A percentile compares a stretch with the other conserved stretches of the same genome.
These are phyloP conservation scores for Daldinia caldariorum DNA, from an alignment of 495 filamentous ascomycete genomes.

Conservation along the genomic window DNA sequence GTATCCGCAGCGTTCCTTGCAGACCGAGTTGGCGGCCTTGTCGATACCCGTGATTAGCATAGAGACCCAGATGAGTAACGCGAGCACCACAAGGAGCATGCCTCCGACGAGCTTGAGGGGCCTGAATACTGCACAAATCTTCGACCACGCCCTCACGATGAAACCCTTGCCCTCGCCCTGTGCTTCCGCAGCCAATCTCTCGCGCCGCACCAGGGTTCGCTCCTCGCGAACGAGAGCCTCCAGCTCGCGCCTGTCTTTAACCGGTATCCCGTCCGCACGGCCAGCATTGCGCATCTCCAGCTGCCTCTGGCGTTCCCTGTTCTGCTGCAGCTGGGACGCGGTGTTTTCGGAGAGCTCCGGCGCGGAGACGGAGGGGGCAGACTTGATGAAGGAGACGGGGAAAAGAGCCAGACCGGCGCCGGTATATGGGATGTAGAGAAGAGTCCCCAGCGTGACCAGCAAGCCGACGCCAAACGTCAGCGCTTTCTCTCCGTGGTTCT, in stretches of 20 bases:
- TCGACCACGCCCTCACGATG: conserved; percentile 77
- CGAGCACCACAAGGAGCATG: conserved; percentile 74
- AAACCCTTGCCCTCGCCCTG: conserved; percentile 75
- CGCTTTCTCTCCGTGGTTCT: conserved; percentile 92
- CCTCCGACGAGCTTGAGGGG: conserved; percentile 90
- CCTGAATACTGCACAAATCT: conserved; percentile 76
- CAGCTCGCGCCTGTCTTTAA: conserved; percentile 87
- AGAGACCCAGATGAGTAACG: conserved; percentile 80
- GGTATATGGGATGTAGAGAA: conserved; percentile 88
- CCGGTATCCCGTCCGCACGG: conserved; percentile 74
- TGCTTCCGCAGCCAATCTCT: conserved; percentile 84
- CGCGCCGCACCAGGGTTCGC: conserved; percentile 86
- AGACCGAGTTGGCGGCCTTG: conserved; percentile 93
- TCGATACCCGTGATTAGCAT: conserved; percentile 97
- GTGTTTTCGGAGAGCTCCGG: conserved; percentile 79
- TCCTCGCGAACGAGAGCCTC: conserved; percentile 90
- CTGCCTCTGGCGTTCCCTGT: conserved; percentile 90
- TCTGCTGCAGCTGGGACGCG: conserved; percentile 79
- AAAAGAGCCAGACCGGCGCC: conserved; percentile 88
- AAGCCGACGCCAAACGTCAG: conserved; percentile 88
- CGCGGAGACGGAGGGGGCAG: conserved; percentile 80
- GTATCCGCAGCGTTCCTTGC: conserved; percentile 91
- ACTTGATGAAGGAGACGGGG: conserved; percentile 89
- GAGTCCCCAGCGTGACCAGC: conserved; percentile 82
- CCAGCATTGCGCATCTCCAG: conserved; percentile 87